Evolutionary conservation across 192 early-diverging fungal species (phyloP).

Genomic region (Entomortierella parvispora): DNA sequence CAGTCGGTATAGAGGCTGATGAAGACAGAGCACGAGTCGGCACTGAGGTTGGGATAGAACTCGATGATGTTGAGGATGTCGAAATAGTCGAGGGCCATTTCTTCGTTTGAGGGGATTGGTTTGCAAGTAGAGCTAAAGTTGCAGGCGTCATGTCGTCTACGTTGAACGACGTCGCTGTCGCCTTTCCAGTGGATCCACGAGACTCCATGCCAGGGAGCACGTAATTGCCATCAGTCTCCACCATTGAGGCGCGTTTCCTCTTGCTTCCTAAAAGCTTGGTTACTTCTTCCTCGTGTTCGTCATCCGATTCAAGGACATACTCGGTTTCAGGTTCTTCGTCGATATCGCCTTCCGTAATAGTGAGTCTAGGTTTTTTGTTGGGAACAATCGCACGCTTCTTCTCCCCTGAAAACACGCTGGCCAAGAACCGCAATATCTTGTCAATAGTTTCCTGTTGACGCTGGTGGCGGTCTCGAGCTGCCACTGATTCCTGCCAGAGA

Average conservation of each 20-base stretch:
- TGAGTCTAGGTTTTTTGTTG: constrained; percentile 58
- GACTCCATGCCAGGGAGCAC: constrained; percentile 28
- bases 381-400: constrained; percentile 60
- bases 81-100: neutral
- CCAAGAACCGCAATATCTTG: constrained; percentile 93
- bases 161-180: constrained; percentile 15
- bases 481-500: constrained; percentile 87
- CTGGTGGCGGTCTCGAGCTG: constrained; percentile 80
- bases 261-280: constrained; percentile 34
- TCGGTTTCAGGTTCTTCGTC: constrained; percentile 25
- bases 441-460: constrained; percentile 93
- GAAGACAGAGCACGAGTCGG: constrained; percentile 2
- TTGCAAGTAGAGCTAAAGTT: constrained; percentile 28
- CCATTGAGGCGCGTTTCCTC: constrained; percentile 40
- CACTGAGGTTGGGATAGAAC: neutral
- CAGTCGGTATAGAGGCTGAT: constrained; percentile 5
- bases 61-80: neutral
- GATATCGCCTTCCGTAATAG: constrained; percentile 37
- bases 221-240: constrained; percentile 19
- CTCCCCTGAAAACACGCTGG: constrained; percentile 80
- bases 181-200: neutral
- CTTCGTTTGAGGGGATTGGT: constrained; percentile 13
- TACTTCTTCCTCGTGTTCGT: constrained; percentile 39
- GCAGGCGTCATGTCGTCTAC: constrained; percentile 38
- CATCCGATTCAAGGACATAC: neutral